Evolutionary conservation across 176 grass and related monocot species (phyloP).

Genomic region (Secale cereale): DNA sequence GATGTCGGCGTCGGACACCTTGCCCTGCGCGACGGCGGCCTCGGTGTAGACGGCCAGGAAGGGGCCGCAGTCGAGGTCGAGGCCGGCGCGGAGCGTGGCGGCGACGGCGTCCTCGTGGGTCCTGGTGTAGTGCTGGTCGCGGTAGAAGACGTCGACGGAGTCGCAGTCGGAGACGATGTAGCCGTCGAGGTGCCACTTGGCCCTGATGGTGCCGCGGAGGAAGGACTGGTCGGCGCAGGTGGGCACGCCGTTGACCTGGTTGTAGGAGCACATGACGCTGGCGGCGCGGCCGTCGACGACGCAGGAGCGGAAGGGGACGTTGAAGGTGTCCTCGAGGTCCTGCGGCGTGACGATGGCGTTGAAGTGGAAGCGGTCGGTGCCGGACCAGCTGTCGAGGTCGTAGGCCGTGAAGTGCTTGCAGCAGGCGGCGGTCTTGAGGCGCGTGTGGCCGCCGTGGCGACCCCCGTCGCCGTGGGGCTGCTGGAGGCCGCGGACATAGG

Average conservation of each 20-base stretch:
- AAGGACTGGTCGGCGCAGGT: slow-evolving; percentile 65
- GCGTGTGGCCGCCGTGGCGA: background rate
- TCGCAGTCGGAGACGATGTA: slow-evolving; percentile 96
- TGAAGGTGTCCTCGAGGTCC: slow-evolving; percentile 88
- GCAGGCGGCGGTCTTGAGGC: slow-evolving; percentile 82
- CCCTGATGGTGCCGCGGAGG: slow-evolving; percentile 43
- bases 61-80: slow-evolving; percentile 78
- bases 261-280: slow-evolving; percentile 93
- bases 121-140: slow-evolving; percentile 54
- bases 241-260: slow-evolving; percentile 92
- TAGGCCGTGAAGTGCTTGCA: slow-evolving; percentile 99
- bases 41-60: slow-evolving; percentile 63
- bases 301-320: slow-evolving; percentile 78
- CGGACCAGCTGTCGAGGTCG: slow-evolving; percentile 82
- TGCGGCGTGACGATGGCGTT: slow-evolving; percentile 67
- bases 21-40: slow-evolving; percentile 26
- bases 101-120: slow-evolving; percentile 74
- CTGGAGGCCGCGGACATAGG: slow-evolving; percentile 76
- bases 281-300: slow-evolving; percentile 54
- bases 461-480: slow-evolving; percentile 25
- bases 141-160: slow-evolving; percentile 77
- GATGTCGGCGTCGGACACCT: slow-evolving; percentile 48
- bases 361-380: slow-evolving; percentile 72
- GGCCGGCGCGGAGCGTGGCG: slow-evolving; percentile 61
- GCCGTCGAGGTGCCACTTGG: slow-evolving; percentile 45